A percentile compares a stretch with the other conserved stretches of the same genome.
These are phyloP conservation scores for Nidularia sp. DNA, from an alignment of 768 basidiomycete species.

Conservation along the genomic window DNA sequence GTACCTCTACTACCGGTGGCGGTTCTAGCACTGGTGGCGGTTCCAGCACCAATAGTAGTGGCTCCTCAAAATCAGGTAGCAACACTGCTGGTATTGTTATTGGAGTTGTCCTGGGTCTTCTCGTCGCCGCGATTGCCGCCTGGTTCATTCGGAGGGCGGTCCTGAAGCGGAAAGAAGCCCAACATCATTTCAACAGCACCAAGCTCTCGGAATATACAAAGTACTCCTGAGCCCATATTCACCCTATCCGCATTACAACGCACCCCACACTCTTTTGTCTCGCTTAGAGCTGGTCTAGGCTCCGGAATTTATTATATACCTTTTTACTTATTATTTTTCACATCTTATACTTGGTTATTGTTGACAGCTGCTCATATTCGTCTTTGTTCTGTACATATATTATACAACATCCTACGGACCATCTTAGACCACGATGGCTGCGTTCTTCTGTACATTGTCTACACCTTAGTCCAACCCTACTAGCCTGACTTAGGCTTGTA, in stretches of 20 bases:
- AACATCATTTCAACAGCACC: slow-evolving; percentile 14
- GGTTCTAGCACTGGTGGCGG: slow-evolving; percentile 5
- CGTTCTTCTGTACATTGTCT: too few relatives aligned
- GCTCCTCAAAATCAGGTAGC: slow-evolving; percentile 20
- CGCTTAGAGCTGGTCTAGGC: too few relatives aligned
- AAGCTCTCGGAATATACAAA: slow-evolving; percentile 14
- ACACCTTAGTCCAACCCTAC: too few relatives aligned
- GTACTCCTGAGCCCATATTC: slow-evolving; percentile 8
- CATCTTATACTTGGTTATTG: too few relatives aligned
- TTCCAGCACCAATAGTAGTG: background rate
- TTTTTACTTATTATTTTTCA: too few relatives aligned
- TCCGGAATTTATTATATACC: too few relatives aligned
- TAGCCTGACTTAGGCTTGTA: too few relatives aligned
- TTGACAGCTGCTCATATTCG: too few relatives aligned
- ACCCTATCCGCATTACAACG: background rate
- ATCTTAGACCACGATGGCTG: too few relatives aligned
- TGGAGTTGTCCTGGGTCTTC: slow-evolving; percentile 44
- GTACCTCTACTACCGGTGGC: slow-evolving; percentile 1
- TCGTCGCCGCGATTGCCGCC: slow-evolving; percentile 30
- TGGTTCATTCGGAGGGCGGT: slow-evolving; percentile 51
- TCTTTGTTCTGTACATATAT: too few relatives aligned
- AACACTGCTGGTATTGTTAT: slow-evolving; percentile 44
- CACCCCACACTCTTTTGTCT: too few relatives aligned
- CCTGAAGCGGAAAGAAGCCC: slow-evolving; percentile 22
- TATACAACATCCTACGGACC: too few relatives aligned